Base-by-base conservation (phyloP, 2,329 filamentous ascomycete genomes). In the Coniochaeta sp. region DNA sequence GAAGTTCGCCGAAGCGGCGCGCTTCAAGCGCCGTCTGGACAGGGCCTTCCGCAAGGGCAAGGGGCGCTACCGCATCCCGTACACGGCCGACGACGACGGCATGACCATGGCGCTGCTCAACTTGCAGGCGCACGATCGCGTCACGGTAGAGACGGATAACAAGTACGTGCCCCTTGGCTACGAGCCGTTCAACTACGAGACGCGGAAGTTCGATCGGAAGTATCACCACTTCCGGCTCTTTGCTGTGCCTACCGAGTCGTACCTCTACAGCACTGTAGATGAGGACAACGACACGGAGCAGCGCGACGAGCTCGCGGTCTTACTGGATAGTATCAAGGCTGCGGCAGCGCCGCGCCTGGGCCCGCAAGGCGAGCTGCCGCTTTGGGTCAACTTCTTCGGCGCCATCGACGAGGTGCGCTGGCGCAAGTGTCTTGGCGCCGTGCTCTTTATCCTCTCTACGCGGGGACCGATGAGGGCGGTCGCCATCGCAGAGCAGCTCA, bases 301-400 rank as follows among this genome's bases (percentile, higher is more conserved):
- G 17, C n/a, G 19, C 28, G n/a, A 56, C 32, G 54, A 74, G 5
- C 69, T 80, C 2, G 66, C 81, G 2, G 62, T 60, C 16, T 59
- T 70, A n/a, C 60, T 63, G 17, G 24, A 56, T 14, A 64, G 62
- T 19, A 61, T 73, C 3, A 68, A 70, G 17, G 71, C 76, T 8
- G 65, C 65, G 7, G 58, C 62, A 1, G 73, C 84, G 1, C 81
- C 81, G 0, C 68, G 67, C 0, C 62, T 69, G 16, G 77, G 79
- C 1, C 72, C 75, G 2, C 67, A 66, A 4, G 77, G 78, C 12
- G 81, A 83, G 47, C 75, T 90, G 4, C 89, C 89, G 0, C 80
- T 90, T 58, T 93, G 89, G 89, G 82, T 85, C 58, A 87, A 89
- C 69, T 85, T 92, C 62, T 84, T 88, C 62, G 86, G 83, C 8